A percentile compares a stretch with the other conserved stretches of the same genome.
Evolutionary conservation across 148 eudicot species (phyloP).

Genomic region (Mesembryanthemum crystallinum): DNA sequence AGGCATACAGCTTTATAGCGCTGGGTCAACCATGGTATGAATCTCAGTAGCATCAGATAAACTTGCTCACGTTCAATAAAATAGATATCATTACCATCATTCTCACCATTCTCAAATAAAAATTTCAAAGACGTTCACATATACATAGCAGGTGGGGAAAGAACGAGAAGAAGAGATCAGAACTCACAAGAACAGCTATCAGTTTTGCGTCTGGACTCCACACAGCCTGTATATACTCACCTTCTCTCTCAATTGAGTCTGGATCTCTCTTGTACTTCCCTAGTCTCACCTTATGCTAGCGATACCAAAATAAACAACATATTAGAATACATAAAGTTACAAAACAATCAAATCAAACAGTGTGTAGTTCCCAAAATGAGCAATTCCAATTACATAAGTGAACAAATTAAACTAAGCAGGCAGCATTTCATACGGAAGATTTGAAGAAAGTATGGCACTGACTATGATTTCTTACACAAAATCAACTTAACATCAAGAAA

Average conservation of each 20-base stretch:
- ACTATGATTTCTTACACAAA: not conserved
- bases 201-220: constrained; percentile 89
- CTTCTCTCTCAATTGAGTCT: constrained; percentile 64
- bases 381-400: too few species aligned
- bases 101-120: not conserved
- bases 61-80: too few species aligned
- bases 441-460: not conserved
- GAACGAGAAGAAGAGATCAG: constrained; percentile 14
- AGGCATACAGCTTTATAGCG: not conserved
- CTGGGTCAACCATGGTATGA: not conserved
- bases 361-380: not conserved
- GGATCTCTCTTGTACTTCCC: constrained; percentile 75
- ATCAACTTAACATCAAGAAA: not conserved
- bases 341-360: not conserved
- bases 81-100: not conserved
- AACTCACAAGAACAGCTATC: constrained; percentile 83
- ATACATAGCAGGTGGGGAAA: not conserved
- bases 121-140: not conserved
- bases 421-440: too few species aligned
- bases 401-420: too few species aligned
- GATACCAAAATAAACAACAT: constrained; percentile 12
- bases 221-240: constrained; percentile 79
- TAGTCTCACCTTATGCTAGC: constrained; percentile 84
- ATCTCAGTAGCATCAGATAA: too few species aligned
- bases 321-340: not conserved